A percentile compares a stretch with the other conserved stretches of the same genome.
These are phyloP conservation scores for Pseudozyma sp. DNA, from an alignment of 1,284 basidiomycete genomes.

Conservation along the genomic window DNA sequence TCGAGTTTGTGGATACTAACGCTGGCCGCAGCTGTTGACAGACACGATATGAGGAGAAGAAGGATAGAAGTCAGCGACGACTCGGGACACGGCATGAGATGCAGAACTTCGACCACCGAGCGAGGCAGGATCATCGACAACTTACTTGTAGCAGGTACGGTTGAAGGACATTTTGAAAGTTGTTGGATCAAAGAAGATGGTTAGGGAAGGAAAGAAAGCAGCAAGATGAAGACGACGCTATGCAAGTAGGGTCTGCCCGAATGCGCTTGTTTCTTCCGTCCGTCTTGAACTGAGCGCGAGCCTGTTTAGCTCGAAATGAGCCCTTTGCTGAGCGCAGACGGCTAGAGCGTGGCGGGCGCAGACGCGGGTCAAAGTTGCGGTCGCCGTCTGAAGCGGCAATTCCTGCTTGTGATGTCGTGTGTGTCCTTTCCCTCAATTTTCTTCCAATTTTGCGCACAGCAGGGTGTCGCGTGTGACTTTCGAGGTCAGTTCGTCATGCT, in stretches of 20 bases:
- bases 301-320: not conserved
- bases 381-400: not conserved
- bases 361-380: conserved; percentile 16
- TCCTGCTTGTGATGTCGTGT: conserved; percentile 29
- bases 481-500: conserved; percentile 15
- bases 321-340: not conserved
- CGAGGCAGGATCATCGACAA: not conserved
- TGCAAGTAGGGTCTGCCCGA: conserved; percentile 26
- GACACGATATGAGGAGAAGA: not conserved
- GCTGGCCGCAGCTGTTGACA: conserved; percentile 53
- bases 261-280: not conserved
- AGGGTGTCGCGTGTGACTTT: conserved; percentile 9
- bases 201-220: conserved; percentile 9
- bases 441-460: not conserved
- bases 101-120: not conserved
- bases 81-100: no score
- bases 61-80: conserved; percentile 4
- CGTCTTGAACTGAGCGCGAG: not conserved
- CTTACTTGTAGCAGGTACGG: conserved; percentile 60
- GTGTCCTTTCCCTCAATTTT: not conserved
- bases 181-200: conserved; percentile 6
- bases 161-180: conserved; percentile 43
- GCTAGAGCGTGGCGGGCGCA: conserved; percentile 13
- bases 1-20: conserved; percentile 40
- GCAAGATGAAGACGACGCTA: not conserved